These are phyloP conservation scores for Psophocarpus tetragonolobus DNA, from an alignment of 306 rosid genomes.

Conservation along the genomic window DNA sequence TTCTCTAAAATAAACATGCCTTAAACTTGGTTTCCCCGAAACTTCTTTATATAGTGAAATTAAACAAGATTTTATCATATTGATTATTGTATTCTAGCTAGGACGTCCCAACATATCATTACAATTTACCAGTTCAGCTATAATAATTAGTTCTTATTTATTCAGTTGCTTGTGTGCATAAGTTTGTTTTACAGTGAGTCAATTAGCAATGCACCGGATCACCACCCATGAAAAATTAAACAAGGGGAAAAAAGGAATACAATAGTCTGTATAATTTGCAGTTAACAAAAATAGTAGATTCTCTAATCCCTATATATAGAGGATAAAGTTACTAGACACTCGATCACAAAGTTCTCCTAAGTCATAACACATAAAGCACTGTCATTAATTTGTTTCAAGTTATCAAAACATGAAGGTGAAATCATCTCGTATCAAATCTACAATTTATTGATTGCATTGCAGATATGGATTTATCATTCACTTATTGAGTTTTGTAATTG, in stretches of 20 bases:
- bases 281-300: too few species aligned
- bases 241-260: not conserved
- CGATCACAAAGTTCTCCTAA: not conserved
- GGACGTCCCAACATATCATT: not conserved
- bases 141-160: not conserved
- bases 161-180: not conserved
- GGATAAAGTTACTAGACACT: not conserved
- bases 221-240: not conserved
- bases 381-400: not conserved
- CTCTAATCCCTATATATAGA: constrained; percentile 10
- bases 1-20: not conserved
- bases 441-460: not conserved
- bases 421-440: not conserved
- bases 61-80: not conserved
- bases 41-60: not conserved
- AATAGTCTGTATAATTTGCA: too few species aligned
- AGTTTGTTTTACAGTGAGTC: not conserved
- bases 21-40: not conserved
- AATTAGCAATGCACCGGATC: not conserved
- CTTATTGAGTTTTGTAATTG: not conserved
- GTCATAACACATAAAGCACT: not conserved
- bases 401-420: constrained; percentile 20
- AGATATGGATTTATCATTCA: not conserved
- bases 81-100: not conserved
- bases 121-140: constrained; percentile 13